Evolutionary conservation across 1,284 basidiomycete genomes (phyloP), one percentile per base, ranked within the genome.

Genomic region (Bjerkandera adusta): DNA sequence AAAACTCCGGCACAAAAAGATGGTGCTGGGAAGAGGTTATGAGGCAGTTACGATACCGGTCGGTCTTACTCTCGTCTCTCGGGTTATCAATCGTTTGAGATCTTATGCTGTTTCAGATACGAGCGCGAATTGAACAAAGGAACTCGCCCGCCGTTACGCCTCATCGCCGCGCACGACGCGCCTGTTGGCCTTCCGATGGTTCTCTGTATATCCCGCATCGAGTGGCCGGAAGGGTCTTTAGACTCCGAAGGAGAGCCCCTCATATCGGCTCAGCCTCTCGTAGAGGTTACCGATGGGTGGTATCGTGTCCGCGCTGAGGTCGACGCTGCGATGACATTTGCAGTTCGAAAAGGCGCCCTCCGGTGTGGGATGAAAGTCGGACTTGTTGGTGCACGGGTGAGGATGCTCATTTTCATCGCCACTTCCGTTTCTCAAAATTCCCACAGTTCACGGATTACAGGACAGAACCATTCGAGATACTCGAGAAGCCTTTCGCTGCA

Each of bases 241-340:
- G 18, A 12, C 11, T 27, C 48, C 10, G 36, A 41, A 6, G 39
- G 20, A 57, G 26, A 13, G 6, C n/a, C n/a, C n/a, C n/a, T n/a
- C n/a, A n/a, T n/a, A n/a, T n/a, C n/a, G n/a, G n/a, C n/a, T n/a
- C n/a, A 71, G 52, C 75, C 81, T 18, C 75, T 83, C 50, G 68
- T 95, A 5, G 94, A 97, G 64, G 71, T 99, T 11, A 94, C 92
- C 0, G 97, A 99, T 61, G 96, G 96, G 7, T 99, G 96, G 97
- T 99, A 99, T 60, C 73, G 82, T 26, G 75, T 99, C 11, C 79
- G 84, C 10, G 88, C 92, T 0, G 73, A 75, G 32, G 71, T 92
- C 4, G 95, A 98, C 63, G 69, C 73, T 11, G 77, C 86, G 1
- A 70, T 99, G 7, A 73, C 73, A 1, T 75, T 85, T 20, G 96